phyloP scores from a whole-genome alignment of 2,329 filamentous ascomycete species.

The Fonsecaea pedrosoi region DNA sequence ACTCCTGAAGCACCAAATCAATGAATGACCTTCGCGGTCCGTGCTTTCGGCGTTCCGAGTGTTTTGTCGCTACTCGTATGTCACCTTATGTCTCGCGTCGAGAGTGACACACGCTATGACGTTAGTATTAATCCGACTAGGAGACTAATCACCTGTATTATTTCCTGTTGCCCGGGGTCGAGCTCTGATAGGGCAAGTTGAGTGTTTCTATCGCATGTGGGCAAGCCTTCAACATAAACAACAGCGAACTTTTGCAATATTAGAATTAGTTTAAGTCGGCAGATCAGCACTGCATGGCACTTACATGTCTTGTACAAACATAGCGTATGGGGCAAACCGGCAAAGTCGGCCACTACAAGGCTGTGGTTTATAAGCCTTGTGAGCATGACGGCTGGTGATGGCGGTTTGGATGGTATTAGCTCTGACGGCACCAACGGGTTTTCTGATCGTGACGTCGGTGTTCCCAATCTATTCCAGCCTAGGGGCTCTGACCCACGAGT shows the following conservation, averaged over 20 bases:
- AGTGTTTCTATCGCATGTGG: not conserved
- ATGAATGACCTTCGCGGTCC: not conserved
- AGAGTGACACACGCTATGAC: not conserved
- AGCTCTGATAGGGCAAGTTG: not conserved
- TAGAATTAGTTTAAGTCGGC: not conserved
- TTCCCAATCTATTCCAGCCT: not conserved
- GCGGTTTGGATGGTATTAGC: not conserved
- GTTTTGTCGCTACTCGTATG: not conserved
- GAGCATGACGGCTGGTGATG: not conserved
- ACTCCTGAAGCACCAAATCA: not conserved
- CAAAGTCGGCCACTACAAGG: not conserved
- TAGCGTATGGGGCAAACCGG: not conserved
- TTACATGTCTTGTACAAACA: not conserved
- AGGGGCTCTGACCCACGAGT: not conserved
- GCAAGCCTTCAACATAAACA: not conserved
- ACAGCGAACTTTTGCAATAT: not conserved
- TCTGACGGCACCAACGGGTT: not conserved
- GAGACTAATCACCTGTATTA: not conserved
- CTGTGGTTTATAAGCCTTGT: constrained; percentile 2
- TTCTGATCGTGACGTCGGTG: not conserved
- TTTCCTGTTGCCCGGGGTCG: not conserved
- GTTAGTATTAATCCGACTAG: not conserved
- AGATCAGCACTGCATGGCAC: not conserved
- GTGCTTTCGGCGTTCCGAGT: not conserved
- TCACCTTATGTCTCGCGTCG: not conserved